These are phyloP conservation scores for Rubia balearica DNA, from an alignment of 305 asterid species.

Conservation along the genomic window DNA sequence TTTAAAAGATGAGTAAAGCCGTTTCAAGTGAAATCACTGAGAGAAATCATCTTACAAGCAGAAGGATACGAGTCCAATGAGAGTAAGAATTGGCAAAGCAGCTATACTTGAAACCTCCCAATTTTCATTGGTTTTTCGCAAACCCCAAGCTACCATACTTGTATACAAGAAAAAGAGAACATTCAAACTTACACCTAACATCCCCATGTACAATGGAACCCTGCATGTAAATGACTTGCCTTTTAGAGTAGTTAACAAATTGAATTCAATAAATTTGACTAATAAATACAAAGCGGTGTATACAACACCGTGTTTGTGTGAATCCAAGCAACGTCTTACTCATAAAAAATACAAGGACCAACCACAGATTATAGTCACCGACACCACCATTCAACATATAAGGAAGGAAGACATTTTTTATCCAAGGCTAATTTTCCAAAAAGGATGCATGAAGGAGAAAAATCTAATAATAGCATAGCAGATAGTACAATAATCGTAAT, in stretches of 20 bases:
- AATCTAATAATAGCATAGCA: background rate
- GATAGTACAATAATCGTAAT: background rate
- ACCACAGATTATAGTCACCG: background rate
- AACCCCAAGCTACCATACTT: slow-evolving; percentile 44
- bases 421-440: background rate
- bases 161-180: slow-evolving; percentile 41
- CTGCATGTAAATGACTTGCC: slow-evolving; percentile 20
- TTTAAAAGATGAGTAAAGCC: slow-evolving; percentile 3
- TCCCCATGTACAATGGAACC: slow-evolving; percentile 46
- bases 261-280: background rate
- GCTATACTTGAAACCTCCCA: slow-evolving; percentile 52
- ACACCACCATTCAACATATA: background rate
- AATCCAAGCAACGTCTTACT: background rate
- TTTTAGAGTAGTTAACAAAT: background rate
- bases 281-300: background rate
- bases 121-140: slow-evolving; percentile 37
- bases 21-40: background rate
- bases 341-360: background rate
- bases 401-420: background rate
- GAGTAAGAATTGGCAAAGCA: slow-evolving; percentile 45
- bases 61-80: slow-evolving; percentile 43
- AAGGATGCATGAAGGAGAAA: background rate
- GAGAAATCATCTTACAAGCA: slow-evolving; percentile 39
- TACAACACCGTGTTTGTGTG: background rate
- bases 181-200: slow-evolving; percentile 45